Conservation (phyloP, 768 basidiomycete genomes). For the Tricholoma bakamatsutake region DNA sequence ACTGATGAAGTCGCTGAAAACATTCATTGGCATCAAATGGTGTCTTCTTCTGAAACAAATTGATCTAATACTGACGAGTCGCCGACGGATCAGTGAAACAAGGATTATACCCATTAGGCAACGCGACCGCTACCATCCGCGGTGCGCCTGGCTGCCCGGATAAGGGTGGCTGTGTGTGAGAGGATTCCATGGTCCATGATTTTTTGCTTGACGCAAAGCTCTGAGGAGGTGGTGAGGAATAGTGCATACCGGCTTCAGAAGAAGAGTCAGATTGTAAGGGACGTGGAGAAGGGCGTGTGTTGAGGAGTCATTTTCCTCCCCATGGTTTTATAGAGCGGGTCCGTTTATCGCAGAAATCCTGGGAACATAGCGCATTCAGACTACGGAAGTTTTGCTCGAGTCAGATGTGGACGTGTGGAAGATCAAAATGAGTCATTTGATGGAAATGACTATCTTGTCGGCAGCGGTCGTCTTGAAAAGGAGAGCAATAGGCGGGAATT, state of each 20-base stretch:
- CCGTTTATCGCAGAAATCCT: background rate
- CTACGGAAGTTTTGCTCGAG: background rate
- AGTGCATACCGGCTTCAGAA: background rate
- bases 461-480: background rate
- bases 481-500: background rate
- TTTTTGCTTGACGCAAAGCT: background rate
- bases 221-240: background rate
- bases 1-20: background rate
- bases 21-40: background rate
- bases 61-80: background rate
- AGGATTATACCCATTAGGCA: slow-evolving; percentile 1
- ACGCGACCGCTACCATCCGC: background rate
- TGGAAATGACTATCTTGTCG: background rate
- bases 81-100: slow-evolving; percentile 3
- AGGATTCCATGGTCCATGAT: background rate
- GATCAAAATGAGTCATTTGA: slow-evolving; percentile 1
- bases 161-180: background rate
- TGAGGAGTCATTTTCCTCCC: slow-evolving; percentile 1
- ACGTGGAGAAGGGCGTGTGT: background rate
- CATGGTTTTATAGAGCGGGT: background rate
- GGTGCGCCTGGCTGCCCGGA: background rate
- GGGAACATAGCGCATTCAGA: background rate
- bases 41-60: background rate
- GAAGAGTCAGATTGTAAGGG: background rate
- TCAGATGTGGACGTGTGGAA: background rate